Base-by-base conservation (phyloP, 2,329 filamentous ascomycete genomes). In the Curvularia hawaiiensis region DNA sequence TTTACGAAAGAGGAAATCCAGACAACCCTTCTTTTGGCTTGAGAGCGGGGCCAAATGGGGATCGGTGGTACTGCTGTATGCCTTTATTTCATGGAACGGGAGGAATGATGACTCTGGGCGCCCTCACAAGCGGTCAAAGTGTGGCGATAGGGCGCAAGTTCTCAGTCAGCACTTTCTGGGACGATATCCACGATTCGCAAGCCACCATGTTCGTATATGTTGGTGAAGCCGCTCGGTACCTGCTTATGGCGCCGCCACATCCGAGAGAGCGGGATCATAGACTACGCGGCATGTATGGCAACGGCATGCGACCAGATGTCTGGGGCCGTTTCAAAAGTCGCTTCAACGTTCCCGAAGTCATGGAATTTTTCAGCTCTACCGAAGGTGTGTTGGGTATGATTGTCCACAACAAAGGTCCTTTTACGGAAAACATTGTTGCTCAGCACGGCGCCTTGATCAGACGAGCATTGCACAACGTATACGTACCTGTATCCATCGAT, bases 351-450 rank as follows among this genome's bases (percentile, higher is more conserved):
- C 75, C 80, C 7, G 82, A 84, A 40, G 84, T 92, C 2, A 80
- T 79, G 55, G 90, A 92, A 74, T 92, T 93, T 75, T 93, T 91
- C 80, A 90, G 88, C 68, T 89, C 86, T 31, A 90, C 88, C 0
- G 90, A 92, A 74, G 88, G 89, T 33, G 81, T 90, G 44, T 81
- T 92, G 61, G 75, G 75, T 0, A 76, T 91, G 39, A 72, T 85
- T 39, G 88, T 70, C 2, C 65, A 70, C n/a, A 67, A 56, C 26
- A 69, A 51, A 84, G 88, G 18, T 81, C 86, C 48, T 86, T 86
- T 74, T 78, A 84, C 20, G 78, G 62, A 83, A 3, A 81, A 84
- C 7, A 80, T 82, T 30, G 88, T 93, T 1, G 90, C 89, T 0
- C 88, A 90, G 63, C 88, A 92, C 63, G 90, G 90, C 1, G 76